Base-by-base conservation (phyloP, 2,329 filamentous ascomycete genomes). In the Penicillium sp. region DNA sequence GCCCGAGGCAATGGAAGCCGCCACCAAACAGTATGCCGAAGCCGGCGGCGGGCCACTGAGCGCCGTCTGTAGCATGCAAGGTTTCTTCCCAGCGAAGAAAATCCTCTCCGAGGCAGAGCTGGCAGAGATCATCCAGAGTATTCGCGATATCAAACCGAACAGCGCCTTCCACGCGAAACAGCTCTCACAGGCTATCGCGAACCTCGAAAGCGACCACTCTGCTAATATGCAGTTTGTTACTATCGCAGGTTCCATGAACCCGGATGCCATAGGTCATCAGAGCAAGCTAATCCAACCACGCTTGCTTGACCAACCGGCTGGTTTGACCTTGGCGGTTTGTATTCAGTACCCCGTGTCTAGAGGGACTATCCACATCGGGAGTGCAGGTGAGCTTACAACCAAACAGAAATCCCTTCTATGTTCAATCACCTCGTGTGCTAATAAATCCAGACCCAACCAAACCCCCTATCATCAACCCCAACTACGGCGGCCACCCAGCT, bases 271-370 rank as follows among this genome's bases (percentile, higher is more conserved):
- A 7, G 45, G 57, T 19, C 61, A 65, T 21, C 64, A 65, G 44
- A 11, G 50, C 5, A 15, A 49, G 4, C 3, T 65, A 1, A 49
- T 59, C 23, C 41, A 44, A 3, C 53, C 50, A 16, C 51, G 51
- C 4, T 10, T 45, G 15, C 38, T 50, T 11, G 60, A 47, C 19
- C n/a, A 53, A 15, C 53, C 58, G 15, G 46, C 50, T 11, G 59
- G 59, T 23, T 23, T 64, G 4, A 64, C 60, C 2, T 48, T 63
- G 5, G 64, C 58, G 0, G 46, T 64, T 13, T 61, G 60, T 45
- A 48, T 67, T 27, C 59, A 65, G 44, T 67, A 68, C 39, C 60
- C 60, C 1, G 58, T 66, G 2, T 58, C 69, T 11, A 54, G 66
- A 9, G 67, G 67, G 2, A 61, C 59, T 9, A 60, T 66, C 10